These are phyloP conservation scores for Ogataea thermomethanolica DNA, from an alignment of 805 yeast genomes.

Conservation along the genomic window DNA sequence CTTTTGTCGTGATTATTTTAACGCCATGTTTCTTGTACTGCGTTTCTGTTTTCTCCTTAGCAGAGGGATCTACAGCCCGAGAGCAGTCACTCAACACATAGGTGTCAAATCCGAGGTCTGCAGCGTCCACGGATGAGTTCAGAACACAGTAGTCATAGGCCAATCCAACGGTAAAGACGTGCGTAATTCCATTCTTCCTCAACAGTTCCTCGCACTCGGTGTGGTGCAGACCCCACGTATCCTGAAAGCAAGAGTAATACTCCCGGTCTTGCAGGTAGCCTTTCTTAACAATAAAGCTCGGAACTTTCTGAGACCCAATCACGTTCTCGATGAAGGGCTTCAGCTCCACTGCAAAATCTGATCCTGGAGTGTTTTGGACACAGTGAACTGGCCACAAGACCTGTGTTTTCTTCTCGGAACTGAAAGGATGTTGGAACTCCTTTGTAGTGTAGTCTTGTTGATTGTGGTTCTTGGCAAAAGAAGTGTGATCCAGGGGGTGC, in stretches of 20 bases:
- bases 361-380: constrained; percentile 66
- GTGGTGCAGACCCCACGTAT: constrained; percentile 66
- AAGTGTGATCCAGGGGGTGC: constrained; percentile 78
- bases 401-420: constrained; percentile 35
- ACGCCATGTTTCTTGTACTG: constrained; percentile 34
- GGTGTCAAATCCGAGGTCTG: constrained; percentile 58
- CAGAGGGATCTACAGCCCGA: constrained; percentile 50
- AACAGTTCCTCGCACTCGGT: constrained; percentile 62
- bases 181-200: constrained; percentile 43
- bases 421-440: constrained; percentile 49
- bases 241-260: constrained; percentile 83
- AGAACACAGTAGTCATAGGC: constrained; percentile 88
- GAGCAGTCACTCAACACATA: constrained; percentile 56
- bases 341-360: constrained; percentile 55
- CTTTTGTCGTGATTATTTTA: constrained; percentile 11
- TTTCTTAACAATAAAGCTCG: constrained; percentile 52
- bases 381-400: constrained; percentile 92
- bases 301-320: constrained; percentile 32
- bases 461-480: constrained; percentile 73
- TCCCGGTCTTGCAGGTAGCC: constrained; percentile 74
- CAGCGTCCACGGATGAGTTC: constrained; percentile 70
- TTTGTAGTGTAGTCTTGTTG: constrained; percentile 48
- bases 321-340: constrained; percentile 29
- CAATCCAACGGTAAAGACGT: constrained; percentile 73
- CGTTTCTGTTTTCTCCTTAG: constrained; percentile 34